A percentile compares a stretch with the other conserved stretches of the same genome.
These are phyloP conservation scores for Trametes polyzona DNA, from an alignment of 1,284 basidiomycete genomes.

Conservation along the genomic window DNA sequence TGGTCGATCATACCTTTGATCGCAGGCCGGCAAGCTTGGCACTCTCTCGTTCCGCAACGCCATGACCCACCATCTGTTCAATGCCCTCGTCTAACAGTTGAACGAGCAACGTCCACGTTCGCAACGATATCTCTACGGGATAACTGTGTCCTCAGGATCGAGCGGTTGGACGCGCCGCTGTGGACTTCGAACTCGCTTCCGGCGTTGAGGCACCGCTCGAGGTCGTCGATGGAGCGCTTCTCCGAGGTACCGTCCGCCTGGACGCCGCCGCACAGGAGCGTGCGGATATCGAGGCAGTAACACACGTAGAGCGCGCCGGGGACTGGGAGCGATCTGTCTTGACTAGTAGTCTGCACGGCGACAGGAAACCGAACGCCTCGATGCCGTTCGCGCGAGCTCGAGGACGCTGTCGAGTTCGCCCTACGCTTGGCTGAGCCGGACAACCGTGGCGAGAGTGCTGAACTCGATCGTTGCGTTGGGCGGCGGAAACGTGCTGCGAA, in stretches of 20 bases:
- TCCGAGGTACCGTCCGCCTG: conserved; percentile 2
- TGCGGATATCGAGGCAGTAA: neutral
- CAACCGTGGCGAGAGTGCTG: neutral
- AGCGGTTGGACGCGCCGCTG: neutral
- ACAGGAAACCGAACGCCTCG: conserved; percentile 9
- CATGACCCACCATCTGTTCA: no score
- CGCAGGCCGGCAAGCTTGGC: no score
- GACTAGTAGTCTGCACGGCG: neutral
- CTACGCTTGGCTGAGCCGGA: conserved; percentile 19
- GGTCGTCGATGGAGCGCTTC: neutral
- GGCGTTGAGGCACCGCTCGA: neutral
- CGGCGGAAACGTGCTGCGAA: no score
- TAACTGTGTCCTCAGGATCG: neutral
- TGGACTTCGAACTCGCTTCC: neutral
- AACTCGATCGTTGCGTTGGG: conserved; percentile 3
- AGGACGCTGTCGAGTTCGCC: neutral
- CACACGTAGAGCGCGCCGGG: neutral
- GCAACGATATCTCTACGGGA: neutral
- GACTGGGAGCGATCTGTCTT: neutral
- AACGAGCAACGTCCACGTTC: no score
- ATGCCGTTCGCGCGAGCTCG: neutral
- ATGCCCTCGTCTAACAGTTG: no score
- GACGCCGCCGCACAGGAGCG: neutral
- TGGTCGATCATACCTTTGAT: neutral
- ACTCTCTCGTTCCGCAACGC: no score